Evolutionary conservation across 176 grass and related monocot species (phyloP), one percentile per base, ranked within the genome.

Genomic region (Tillandsia leiboldiana): DNA sequence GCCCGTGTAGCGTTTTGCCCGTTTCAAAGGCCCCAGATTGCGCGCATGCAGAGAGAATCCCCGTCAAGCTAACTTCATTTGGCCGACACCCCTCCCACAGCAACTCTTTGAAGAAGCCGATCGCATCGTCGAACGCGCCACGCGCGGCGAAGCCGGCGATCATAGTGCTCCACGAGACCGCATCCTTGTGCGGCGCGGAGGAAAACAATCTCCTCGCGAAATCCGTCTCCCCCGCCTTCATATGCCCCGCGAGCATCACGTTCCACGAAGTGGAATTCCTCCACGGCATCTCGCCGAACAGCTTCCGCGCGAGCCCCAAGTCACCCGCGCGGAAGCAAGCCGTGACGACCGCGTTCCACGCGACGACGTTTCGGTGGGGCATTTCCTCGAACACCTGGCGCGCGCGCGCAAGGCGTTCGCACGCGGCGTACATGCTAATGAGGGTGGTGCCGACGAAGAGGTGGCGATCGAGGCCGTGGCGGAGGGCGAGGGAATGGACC

Each of bases 231-330:
- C 74, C 74, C 2, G 17, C 42, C 14, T 20, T 51, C 29, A 53
- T 69, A 53, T 77, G 69, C n/a, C 74, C 74, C 12, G 74, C 74
- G 20, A 77, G 74, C 74, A 77, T 77, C 29, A 77, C 28, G 53
- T 77, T 77, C 65, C 74, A 77, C n/a, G 74, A 77, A 59, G 74
- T 62, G 29, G 27, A 51, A 24, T 77, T 77, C n/a, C 51, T 77
- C 74, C 65, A 68, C 0, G 65, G 74, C 65, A 77, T 77, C 10
- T 24, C n/a, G 9, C 59, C 51, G 28, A 76, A 76, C 51, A 77
- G 2, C 29, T n/a, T 77, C 18, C 54, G 9, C n/a, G 74, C 74
- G 11, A 12, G 22, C 29, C 4, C 2, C 12, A 61, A 27, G 13
- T 69, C 65, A 11, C 23, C 65, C 5, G 26, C 65, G 27, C 74